Percentiles rank a stretch among this genome's conserved stretches.
These are phyloP conservation scores for Collybia nuda DNA, from an alignment of 768 basidiomycete genomes.

Conservation along the genomic window DNA sequence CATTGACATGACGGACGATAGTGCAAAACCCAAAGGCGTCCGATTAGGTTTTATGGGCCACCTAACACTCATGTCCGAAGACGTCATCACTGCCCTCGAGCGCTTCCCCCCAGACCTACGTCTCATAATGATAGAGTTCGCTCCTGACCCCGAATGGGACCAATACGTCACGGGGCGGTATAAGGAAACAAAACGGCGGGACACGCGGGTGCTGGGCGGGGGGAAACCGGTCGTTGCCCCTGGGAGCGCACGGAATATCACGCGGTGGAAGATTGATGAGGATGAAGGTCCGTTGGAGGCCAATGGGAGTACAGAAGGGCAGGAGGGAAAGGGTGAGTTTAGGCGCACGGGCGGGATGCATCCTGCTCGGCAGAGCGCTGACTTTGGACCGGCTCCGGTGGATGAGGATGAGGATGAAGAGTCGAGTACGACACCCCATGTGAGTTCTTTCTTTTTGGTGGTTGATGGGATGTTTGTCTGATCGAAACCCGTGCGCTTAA, in stretches of 20 bases:
- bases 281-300: constrained; percentile 34
- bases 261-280: constrained; percentile 74
- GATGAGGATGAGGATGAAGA: constrained; percentile 46
- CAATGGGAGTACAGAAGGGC: constrained; percentile 13
- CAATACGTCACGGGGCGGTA: constrained; percentile 86
- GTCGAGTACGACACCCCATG: constrained; percentile 36
- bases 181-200: constrained; percentile 81
- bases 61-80: constrained; percentile 91
- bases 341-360: constrained; percentile 42
- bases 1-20: constrained; percentile 21
- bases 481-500: constrained; percentile 1
- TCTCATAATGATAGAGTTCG: constrained; percentile 58
- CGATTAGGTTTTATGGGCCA: constrained; percentile 97
- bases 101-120: constrained; percentile 83
- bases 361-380: constrained; percentile 45
- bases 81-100: constrained; percentile 86
- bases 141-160: constrained; percentile 83
- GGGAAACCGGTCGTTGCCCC: constrained; percentile 67
- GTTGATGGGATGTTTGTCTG: constrained; percentile 3
- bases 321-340: constrained; percentile 55
- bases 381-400: constrained; percentile 58
- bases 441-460: constrained; percentile 23
- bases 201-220: constrained; percentile 80
- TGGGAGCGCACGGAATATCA: constrained; percentile 23
- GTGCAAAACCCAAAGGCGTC: constrained; percentile 71